Evolutionary conservation across 2,329 filamentous ascomycete species (phyloP).

Genomic region (Colletotrichum tropicale): DNA sequence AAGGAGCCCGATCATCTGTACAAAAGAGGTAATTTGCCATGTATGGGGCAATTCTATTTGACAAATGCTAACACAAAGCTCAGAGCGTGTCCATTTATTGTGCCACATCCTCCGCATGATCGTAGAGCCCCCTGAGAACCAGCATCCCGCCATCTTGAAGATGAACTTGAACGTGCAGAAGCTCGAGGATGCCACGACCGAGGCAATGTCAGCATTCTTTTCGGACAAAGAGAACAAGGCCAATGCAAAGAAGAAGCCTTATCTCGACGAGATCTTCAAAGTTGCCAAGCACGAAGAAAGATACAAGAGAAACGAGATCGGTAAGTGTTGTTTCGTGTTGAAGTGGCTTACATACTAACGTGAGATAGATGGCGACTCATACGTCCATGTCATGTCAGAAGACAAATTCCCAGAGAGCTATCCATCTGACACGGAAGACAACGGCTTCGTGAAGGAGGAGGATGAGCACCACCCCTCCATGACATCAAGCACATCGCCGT

Average conservation of each 20-base stretch:
- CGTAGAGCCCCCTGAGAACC: constrained; percentile 51
- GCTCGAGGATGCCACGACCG: constrained; percentile 62
- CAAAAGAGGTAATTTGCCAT: constrained; percentile 60
- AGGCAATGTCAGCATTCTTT: constrained; percentile 64
- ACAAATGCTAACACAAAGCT: constrained; percentile 11
- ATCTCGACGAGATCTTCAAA: constrained; percentile 65
- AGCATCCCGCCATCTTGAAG: constrained; percentile 58
- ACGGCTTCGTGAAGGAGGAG: constrained; percentile 44
- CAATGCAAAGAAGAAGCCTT: constrained; percentile 60
- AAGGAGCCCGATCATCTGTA: constrained; percentile 77
- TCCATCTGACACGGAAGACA: constrained; percentile 52
- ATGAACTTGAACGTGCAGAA: constrained; percentile 58
- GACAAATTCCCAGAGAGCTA: constrained; percentile 55
- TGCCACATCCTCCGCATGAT: constrained; percentile 66
- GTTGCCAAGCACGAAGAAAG: constrained; percentile 62
- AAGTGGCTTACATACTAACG: neutral
- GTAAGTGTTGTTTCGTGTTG: constrained; percentile 38
- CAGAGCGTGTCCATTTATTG: constrained; percentile 64
- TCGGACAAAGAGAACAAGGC: constrained; percentile 56
- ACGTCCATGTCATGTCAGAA: constrained; percentile 56
- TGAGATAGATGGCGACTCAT: constrained; percentile 48
- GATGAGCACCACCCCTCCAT: constrained; percentile 43
- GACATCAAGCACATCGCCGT: constrained; percentile 37
- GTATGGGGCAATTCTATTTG: neutral
- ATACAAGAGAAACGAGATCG: constrained; percentile 60